phyloP scores from a whole-genome alignment of 2,329 filamentous ascomycete genomes.

The Aphanoascus verrucosus region DNA sequence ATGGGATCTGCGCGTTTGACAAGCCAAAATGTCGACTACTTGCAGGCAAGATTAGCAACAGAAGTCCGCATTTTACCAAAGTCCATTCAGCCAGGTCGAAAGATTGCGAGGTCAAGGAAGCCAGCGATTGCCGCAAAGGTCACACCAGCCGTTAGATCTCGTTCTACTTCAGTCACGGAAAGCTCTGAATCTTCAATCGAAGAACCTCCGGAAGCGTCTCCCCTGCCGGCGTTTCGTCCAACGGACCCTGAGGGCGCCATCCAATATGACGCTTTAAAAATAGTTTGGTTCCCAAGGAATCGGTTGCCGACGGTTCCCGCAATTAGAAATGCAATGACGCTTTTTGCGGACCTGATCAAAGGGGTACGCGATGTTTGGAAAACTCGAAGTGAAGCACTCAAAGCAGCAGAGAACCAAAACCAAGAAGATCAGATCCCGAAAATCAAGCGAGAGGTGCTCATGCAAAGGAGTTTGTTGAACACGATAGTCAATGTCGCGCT shows the following conservation, averaged over 20 bases:
- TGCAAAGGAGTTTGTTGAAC: conserved; percentile 49
- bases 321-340: conserved; percentile 45
- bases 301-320: conserved; percentile 40
- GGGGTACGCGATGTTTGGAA: conserved; percentile 53
- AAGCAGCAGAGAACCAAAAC: conserved; percentile 49
- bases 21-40: neutral
- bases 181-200: conserved; percentile 43
- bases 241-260: conserved; percentile 43
- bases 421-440: conserved; percentile 43
- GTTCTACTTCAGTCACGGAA: conserved; percentile 39
- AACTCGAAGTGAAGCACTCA: conserved; percentile 44
- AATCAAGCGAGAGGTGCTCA: conserved; percentile 47
- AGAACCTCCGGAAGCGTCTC: conserved; percentile 42
- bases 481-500: conserved; percentile 37
- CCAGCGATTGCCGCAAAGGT: no score
- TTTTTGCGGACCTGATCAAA: conserved; percentile 51
- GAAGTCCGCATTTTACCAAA: conserved; percentile 8
- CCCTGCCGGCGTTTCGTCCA: conserved; percentile 44
- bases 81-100: conserved; percentile 11
- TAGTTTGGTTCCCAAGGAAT: conserved; percentile 49
- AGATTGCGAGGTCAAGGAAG: conserved; percentile 11
- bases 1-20: neutral
- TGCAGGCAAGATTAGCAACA: neutral
- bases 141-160: no score
- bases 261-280: conserved; percentile 50